phyloP scores from a whole-genome alignment of 352 stramenopile species.

The Phytopythium chamaehyphon region DNA sequence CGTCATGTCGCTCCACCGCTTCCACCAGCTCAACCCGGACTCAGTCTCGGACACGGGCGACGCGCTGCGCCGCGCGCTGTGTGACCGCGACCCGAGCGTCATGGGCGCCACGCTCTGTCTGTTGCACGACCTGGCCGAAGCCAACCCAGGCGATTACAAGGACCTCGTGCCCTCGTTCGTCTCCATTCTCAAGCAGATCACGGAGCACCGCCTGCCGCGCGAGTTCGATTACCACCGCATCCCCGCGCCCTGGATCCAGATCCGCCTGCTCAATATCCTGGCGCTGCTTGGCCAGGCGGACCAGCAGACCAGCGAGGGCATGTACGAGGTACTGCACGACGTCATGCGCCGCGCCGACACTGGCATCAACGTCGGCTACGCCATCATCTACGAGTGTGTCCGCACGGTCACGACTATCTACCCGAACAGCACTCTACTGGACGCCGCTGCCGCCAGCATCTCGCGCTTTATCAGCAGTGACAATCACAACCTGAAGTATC shows the following conservation, averaged over 20 bases:
- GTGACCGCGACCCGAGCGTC: constrained; percentile 97
- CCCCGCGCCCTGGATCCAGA: constrained; percentile 99
- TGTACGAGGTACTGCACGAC: constrained; percentile 99
- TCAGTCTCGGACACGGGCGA: constrained; percentile 88
- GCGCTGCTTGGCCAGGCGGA: constrained; percentile 94
- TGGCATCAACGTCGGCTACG: constrained; percentile 99
- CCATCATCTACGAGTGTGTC: constrained; percentile 99
- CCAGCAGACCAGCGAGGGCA: constrained; percentile 94
- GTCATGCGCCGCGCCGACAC: constrained; percentile 98
- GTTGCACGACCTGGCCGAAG: constrained; percentile 90
- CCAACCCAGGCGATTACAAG: constrained; percentile 94
- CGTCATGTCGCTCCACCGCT: constrained; percentile 97
- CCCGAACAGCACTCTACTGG: constrained; percentile 96
- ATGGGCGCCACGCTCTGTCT: constrained; percentile 96
- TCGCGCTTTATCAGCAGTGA: constrained; percentile 94
- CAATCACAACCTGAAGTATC: constrained; percentile 98
- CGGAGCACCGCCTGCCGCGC: constrained; percentile 96
- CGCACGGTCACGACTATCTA: constrained; percentile 99
- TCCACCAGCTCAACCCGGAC: constrained; percentile 97
- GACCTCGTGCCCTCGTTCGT: constrained; percentile 98
- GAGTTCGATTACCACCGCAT: constrained; percentile 99
- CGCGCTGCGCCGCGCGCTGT: constrained; percentile 94
- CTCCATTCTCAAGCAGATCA: constrained; percentile 99
- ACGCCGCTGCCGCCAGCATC: constrained; percentile 91
- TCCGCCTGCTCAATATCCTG: constrained; percentile 96